These are phyloP conservation scores for Selaginella tamariscina DNA, from an alignment of 75 land plant species.

Conservation along the genomic window DNA sequence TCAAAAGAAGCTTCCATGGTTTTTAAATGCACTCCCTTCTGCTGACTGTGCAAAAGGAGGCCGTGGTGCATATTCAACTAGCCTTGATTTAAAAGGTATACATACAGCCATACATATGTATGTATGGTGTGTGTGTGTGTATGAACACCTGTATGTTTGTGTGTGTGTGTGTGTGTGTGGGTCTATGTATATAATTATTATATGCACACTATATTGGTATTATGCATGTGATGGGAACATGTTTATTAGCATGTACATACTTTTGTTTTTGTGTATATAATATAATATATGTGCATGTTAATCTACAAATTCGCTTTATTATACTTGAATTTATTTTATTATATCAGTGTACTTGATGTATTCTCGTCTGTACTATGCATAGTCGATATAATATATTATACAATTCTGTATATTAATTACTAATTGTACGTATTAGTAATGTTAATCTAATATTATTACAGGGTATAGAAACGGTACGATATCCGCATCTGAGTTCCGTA, in stretches of 20 bases:
- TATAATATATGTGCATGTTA: too few species aligned
- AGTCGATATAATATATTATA: too few species aligned
- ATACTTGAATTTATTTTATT: neutral
- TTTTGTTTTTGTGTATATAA: too few species aligned
- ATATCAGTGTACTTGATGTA: neutral
- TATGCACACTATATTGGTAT: too few species aligned
- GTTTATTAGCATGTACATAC: too few species aligned
- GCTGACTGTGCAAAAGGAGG: constrained; percentile 96
- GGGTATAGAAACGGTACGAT: constrained; percentile 69
- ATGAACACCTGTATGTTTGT: neutral
- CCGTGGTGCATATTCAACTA: constrained; percentile 78
- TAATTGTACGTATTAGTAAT: neutral
- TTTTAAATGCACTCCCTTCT: constrained; percentile 81
- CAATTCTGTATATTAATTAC: constrained; percentile 14
- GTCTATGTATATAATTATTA: too few species aligned
- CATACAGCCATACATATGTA: too few species aligned
- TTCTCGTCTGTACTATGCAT: neutral
- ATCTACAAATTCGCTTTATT: neutral
- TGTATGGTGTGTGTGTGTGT: too few species aligned
- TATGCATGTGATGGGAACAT: too few species aligned
- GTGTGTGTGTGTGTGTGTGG: too few species aligned
- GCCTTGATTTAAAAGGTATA: constrained; percentile 56
- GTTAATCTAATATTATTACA: too few species aligned
- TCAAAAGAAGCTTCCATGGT: constrained; percentile 91
- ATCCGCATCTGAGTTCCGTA: constrained; percentile 77